These are phyloP conservation scores for Backusella tarrabulga DNA, from an alignment of 192 early-diverging fungal species.

Conservation along the genomic window DNA sequence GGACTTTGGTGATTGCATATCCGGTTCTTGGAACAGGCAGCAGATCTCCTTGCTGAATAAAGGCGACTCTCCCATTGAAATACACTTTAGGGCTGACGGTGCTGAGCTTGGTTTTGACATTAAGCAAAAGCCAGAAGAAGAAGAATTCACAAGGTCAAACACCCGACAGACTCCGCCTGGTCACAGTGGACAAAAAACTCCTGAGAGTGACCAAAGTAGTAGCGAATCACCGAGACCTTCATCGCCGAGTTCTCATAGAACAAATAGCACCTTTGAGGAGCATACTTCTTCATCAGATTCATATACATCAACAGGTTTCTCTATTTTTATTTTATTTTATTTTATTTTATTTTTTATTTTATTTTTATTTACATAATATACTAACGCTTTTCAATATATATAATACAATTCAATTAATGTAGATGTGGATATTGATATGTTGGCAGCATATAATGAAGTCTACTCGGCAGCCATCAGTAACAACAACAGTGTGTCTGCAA, in stretches of 20 bases:
- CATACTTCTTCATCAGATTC: background rate
- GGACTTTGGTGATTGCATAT: constrained; percentile 92
- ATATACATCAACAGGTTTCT: constrained; percentile 1
- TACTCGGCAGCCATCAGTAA: background rate
- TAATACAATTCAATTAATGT: background rate
- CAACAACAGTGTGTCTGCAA: background rate
- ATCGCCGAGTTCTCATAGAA: background rate
- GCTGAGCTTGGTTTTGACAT: constrained; percentile 57
- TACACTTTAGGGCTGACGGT: constrained; percentile 64
- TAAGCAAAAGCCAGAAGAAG: constrained; percentile 19
- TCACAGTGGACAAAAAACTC: background rate
- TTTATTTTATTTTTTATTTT: background rate
- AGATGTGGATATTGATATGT: constrained; percentile 13
- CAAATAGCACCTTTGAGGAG: background rate
- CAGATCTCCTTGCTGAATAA: constrained; percentile 79
- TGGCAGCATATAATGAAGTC: constrained; percentile 5
- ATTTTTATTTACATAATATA: background rate
- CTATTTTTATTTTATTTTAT: background rate
- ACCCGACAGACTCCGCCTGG: background rate
- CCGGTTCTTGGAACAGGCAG: constrained; percentile 77
- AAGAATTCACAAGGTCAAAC: constrained; percentile 5
- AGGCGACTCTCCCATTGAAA: constrained; percentile 67
- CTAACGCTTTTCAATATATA: background rate
- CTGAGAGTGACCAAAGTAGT: background rate
- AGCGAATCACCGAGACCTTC: background rate